Evolutionary conservation across 257 asterid species (phyloP).

Genomic region (Solanum dulcamara): DNA sequence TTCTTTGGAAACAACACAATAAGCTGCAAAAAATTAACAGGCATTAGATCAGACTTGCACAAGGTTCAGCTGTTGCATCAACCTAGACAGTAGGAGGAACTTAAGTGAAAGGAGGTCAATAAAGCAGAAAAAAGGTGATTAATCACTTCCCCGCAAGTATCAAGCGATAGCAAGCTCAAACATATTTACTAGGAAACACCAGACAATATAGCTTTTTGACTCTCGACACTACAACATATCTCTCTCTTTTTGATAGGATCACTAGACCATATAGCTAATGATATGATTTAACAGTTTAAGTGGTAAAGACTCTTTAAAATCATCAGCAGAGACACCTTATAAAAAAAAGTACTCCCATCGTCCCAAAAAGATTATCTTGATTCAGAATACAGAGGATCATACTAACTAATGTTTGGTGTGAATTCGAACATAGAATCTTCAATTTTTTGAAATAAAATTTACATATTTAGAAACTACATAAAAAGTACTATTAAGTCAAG

Average conservation of each 20-base stretch:
- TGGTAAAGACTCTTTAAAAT: background rate
- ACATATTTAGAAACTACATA: background rate
- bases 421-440: background rate
- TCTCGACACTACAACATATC: background rate
- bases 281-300: background rate
- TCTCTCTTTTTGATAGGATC: background rate
- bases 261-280: background rate
- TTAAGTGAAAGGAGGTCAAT: background rate
- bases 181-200: background rate
- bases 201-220: background rate
- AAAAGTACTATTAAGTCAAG: background rate
- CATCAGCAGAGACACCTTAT: background rate
- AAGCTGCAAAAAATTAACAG: conserved; percentile 42
- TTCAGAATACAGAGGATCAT: background rate
- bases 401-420: background rate
- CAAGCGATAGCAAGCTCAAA: background rate
- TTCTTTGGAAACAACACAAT: conserved; percentile 88
- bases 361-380: background rate
- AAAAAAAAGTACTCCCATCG: background rate
- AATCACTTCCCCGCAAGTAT: background rate
- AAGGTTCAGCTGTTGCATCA: background rate
- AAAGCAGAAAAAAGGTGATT: background rate
- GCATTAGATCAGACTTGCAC: background rate
- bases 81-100: background rate
- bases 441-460: background rate